Base-by-base conservation (phyloP, 2,329 filamentous ascomycete genomes). In the Fusarium sp. region DNA sequence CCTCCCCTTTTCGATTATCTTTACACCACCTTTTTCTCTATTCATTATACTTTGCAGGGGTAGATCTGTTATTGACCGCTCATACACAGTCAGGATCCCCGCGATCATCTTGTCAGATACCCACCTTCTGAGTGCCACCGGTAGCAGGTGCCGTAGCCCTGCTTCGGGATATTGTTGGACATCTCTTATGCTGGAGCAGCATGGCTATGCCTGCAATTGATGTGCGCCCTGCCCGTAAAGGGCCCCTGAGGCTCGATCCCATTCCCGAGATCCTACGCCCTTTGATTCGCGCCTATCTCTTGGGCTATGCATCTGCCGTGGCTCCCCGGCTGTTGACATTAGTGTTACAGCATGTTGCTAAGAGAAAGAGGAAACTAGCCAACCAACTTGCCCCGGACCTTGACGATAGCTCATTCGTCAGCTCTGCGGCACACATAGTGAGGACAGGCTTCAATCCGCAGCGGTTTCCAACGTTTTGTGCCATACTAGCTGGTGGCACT, bases 381-480 rank as follows among this genome's bases (percentile, higher is more conserved):
- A 73, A 75, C 50, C 75, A 81, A 72, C 64, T 77, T 68, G 70
- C 72, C 60, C 30, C 78, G 35, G 76, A 80, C 25, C 73, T 64
- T n/a, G 75, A 82, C 19, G 72, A 78, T 37, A 66, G 75, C 23
- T 75, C 79, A 19, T 83, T 85, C 60, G 64, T 78, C 21, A 78
- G 75, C 19, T 80, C 81, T 49, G 78, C 78, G 10, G 69, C 77
- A n/a, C 74, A 78, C 38, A 86, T 89, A 64, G 78, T 91, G 38
- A 81, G 81, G 44, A 84, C 84, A 12, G 89, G 88, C 6, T 80
- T 91, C 21, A 87, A 89, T 49, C 81, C 83, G 62, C 86, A 87
- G 67, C 85, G 89, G 13, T 92, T 92, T 75, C 89, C 90, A 47
- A 84, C 89, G 8, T 92, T 92, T 77, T 92, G 90, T 78, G 90